Evolutionary conservation across 257 asterid genomes (phyloP).

Genomic region (Fraxinus americana): DNA sequence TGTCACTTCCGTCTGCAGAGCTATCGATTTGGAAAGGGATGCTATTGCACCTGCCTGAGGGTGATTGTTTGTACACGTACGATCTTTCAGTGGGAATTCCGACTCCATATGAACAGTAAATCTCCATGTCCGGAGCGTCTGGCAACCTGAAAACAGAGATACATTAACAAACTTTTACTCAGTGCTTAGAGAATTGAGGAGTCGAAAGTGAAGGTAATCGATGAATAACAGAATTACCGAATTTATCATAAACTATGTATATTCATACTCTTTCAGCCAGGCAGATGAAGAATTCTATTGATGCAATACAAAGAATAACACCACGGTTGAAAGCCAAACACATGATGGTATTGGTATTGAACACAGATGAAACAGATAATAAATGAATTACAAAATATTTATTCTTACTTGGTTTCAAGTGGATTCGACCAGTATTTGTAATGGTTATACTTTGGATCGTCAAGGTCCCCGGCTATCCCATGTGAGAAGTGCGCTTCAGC

Average conservation of each 20-base stretch:
- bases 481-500: constrained; percentile 90
- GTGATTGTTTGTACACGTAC: constrained; percentile 72
- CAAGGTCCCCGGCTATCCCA: constrained; percentile 79
- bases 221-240: neutral
- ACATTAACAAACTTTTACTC: neutral
- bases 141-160: constrained; percentile 59
- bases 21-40: constrained; percentile 86
- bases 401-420: constrained; percentile 77
- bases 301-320: neutral
- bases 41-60: constrained; percentile 57
- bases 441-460: constrained; percentile 74
- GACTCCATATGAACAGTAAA: constrained; percentile 72
- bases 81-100: constrained; percentile 91
- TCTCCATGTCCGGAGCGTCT: constrained; percentile 87
- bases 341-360: neutral
- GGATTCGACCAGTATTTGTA: constrained; percentile 97
- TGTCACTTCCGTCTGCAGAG: constrained; percentile 60
- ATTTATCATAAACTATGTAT: neutral
- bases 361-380: neutral
- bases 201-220: neutral
- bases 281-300: neutral
- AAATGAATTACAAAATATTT: neutral
- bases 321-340: neutral
- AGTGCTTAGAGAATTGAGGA: neutral
- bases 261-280: neutral